These are phyloP conservation scores for Penicillium parvum DNA, from an alignment of 495 filamentous ascomycete genomes.

Conservation along the genomic window DNA sequence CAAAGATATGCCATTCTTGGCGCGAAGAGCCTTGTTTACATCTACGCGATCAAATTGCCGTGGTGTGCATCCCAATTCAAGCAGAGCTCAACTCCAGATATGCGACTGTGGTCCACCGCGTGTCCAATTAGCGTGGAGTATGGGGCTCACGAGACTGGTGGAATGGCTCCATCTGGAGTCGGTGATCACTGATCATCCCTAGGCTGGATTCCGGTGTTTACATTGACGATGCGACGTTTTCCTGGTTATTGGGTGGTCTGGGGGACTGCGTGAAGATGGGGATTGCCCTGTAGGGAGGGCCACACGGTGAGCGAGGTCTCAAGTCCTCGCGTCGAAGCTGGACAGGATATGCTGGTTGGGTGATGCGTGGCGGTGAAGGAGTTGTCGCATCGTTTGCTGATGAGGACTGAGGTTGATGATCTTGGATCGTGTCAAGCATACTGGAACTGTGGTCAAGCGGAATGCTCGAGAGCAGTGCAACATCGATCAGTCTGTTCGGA, in stretches of 20 bases:
- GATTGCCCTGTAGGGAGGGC: background rate
- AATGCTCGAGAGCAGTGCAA: too few species aligned
- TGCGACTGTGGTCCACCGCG: conserved; percentile 3
- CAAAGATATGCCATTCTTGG: background rate
- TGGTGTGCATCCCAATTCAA: background rate
- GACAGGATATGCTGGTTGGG: too few species aligned
- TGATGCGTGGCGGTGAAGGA: too few species aligned
- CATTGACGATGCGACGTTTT: too few species aligned
- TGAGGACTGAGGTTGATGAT: too few species aligned
- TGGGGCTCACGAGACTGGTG: conserved; percentile 13
- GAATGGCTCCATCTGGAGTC: conserved; percentile 2
- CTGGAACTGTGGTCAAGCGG: too few species aligned
- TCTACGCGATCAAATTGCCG: background rate
- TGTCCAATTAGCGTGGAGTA: conserved; percentile 3
- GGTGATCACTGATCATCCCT: background rate
- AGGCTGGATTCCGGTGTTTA: background rate
- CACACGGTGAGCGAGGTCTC: background rate
- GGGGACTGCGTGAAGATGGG: too few species aligned
- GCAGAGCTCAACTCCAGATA: background rate
- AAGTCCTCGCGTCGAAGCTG: background rate
- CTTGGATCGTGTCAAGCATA: too few species aligned
- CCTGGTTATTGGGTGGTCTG: too few species aligned
- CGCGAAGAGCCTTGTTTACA: background rate
- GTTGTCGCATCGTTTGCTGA: too few species aligned
- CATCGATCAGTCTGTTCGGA: too few species aligned